Conservation (phyloP, 495 filamentous ascomycete species). For the Aspergillus bertholletiae region DNA sequence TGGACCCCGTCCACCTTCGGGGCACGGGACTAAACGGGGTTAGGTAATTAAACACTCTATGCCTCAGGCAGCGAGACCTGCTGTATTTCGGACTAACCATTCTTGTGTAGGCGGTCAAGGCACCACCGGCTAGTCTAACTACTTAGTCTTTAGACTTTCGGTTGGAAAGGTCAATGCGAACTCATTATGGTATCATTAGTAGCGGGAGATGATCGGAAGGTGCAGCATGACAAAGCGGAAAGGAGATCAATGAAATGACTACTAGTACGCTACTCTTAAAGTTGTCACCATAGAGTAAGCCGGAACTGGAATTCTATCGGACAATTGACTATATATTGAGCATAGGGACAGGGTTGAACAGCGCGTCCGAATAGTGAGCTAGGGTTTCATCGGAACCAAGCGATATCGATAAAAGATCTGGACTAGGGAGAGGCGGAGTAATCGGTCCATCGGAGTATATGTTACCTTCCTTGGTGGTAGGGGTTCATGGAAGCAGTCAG, state of each 20-base stretch:
- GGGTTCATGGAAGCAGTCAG: background rate
- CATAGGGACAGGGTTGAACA: background rate
- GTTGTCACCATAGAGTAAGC: too few species aligned
- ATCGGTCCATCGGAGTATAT: too few species aligned
- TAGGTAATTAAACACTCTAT: background rate
- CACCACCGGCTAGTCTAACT: background rate
- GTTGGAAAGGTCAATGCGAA: background rate
- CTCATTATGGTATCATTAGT: background rate
- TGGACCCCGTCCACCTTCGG: background rate
- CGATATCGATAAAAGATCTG: background rate
- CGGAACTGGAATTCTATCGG: background rate
- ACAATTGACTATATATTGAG: background rate
- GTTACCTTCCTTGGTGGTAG: too few species aligned
- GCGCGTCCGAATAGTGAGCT: background rate
- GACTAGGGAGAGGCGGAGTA: too few species aligned
- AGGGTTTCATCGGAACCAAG: background rate
- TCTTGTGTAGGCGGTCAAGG: background rate
- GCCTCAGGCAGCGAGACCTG: background rate
- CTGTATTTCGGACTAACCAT: background rate
- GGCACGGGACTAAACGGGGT: background rate
- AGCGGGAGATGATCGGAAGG: background rate
- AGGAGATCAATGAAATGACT: background rate
- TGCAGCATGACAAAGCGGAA: background rate
- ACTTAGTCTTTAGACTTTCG: background rate
- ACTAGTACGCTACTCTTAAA: background rate